Evolutionary conservation across 2,329 filamentous ascomycete genomes (phyloP).

Genomic region (Neophaeococcomyces aloes): DNA sequence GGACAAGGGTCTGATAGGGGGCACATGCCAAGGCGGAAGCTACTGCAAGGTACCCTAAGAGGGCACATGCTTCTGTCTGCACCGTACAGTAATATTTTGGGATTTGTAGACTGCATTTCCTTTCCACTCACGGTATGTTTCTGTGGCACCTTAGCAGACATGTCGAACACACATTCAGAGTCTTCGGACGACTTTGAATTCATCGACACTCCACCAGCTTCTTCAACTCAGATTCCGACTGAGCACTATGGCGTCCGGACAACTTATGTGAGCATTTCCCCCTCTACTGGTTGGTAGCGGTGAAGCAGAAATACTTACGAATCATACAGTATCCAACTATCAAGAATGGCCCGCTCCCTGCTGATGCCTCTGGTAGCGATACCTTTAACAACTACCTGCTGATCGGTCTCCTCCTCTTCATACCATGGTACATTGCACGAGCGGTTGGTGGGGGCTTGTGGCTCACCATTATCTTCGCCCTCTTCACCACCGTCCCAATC

Average conservation of each 20-base stretch:
- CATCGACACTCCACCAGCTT: slow-evolving; percentile 51
- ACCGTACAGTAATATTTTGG: too few relatives aligned
- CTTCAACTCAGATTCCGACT: slow-evolving; percentile 39
- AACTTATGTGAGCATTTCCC: slow-evolving; percentile 42
- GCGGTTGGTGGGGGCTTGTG: slow-evolving; percentile 75
- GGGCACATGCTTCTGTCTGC: background rate
- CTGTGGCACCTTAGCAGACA: slow-evolving; percentile 9
- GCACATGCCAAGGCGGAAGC: background rate
- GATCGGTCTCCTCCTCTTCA: slow-evolving; percentile 54
- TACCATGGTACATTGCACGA: slow-evolving; percentile 73
- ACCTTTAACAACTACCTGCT: slow-evolving; percentile 78
- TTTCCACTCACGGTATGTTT: background rate
- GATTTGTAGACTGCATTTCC: background rate
- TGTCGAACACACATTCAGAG: slow-evolving; percentile 35
- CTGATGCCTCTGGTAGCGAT: slow-evolving; percentile 73
- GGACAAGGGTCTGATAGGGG: too few relatives aligned
- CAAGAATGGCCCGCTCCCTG: slow-evolving; percentile 87
- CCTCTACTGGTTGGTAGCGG: background rate
- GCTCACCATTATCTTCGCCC: slow-evolving; percentile 75
- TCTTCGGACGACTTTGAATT: slow-evolving; percentile 41
- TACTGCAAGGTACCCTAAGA: background rate
- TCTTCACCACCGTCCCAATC: slow-evolving; percentile 69
- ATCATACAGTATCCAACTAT: slow-evolving; percentile 69
- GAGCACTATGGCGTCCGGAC: slow-evolving; percentile 52
- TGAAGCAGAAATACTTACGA: slow-evolving; percentile 13